These are phyloP conservation scores for Talaromyces stipitatus DNA, from an alignment of 495 filamentous ascomycete species.

Conservation along the genomic window DNA sequence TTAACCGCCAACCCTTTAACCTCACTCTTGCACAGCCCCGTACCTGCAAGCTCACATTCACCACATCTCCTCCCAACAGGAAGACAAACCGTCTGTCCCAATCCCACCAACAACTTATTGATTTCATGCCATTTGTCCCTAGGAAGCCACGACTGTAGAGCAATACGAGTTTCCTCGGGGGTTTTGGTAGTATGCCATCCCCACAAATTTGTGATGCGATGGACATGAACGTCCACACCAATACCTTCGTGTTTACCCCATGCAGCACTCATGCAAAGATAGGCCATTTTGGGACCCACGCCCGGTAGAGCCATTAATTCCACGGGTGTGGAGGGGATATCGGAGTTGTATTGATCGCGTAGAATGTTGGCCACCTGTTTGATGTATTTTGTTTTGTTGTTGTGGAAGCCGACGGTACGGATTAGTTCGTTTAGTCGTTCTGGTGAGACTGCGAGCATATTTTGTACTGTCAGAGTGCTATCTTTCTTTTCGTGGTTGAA, in stretches of 20 bases:
- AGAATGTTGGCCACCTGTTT: conserved; percentile 69
- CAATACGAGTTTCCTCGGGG: conserved; percentile 76
- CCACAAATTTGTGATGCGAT: conserved; percentile 95
- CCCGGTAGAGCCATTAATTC: conserved; percentile 77
- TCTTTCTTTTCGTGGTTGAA: conserved; percentile 30
- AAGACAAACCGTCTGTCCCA: conserved; percentile 82
- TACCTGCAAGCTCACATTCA: conserved; percentile 68
- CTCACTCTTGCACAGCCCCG: conserved; percentile 68
- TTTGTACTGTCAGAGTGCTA: conserved; percentile 62
- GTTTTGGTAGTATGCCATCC: conserved; percentile 80
- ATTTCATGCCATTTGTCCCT: conserved; percentile 89
- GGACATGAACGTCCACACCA: conserved; percentile 61
- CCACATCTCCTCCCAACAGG: conserved; percentile 75
- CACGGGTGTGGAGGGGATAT: conserved; percentile 77
- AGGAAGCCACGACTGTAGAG: conserved; percentile 79
- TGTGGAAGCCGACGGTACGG: conserved; percentile 83
- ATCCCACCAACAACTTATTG: conserved; percentile 83
- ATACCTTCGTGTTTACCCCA: conserved; percentile 58
- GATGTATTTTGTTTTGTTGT: conserved; percentile 90
- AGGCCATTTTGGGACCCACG: conserved; percentile 96
- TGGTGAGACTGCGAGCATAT: conserved; percentile 67
- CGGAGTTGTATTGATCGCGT: conserved; percentile 56
- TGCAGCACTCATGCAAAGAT: conserved; percentile 72
- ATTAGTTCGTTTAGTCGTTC: conserved; percentile 71
- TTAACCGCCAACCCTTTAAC: conserved; percentile 33